Conservation (phyloP, 306 rosid genomes). For the Crotalaria pallida region DNA sequence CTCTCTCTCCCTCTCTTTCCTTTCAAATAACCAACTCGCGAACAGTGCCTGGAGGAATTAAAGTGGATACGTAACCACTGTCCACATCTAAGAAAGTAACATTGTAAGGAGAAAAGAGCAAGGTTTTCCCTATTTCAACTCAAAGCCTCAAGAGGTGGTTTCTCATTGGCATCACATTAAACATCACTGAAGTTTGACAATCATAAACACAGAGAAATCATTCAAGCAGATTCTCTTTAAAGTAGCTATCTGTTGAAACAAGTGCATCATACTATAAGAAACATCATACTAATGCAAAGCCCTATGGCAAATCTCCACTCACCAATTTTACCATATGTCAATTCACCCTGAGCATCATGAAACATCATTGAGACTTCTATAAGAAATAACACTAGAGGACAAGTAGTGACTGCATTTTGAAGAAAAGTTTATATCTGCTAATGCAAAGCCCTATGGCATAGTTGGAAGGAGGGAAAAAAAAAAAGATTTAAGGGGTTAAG, state of each 20-base stretch:
- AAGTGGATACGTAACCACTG: neutral
- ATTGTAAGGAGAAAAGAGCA: neutral
- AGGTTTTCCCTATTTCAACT: neutral
- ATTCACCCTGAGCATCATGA: slow-evolving; percentile 59
- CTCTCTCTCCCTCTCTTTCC: too few relatives aligned
- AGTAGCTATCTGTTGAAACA: neutral
- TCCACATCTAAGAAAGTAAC: neutral
- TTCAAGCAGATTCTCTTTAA: neutral
- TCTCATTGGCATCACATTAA: neutral
- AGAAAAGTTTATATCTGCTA: neutral
- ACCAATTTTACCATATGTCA: slow-evolving; percentile 83
- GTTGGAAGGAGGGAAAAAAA: too few relatives aligned
- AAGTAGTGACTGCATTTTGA: neutral
- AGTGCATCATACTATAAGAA: neutral
- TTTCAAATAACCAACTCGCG: too few relatives aligned
- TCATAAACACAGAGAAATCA: neutral
- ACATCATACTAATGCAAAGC: neutral
- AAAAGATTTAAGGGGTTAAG: slow-evolving; percentile 6
- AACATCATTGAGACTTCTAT: slow-evolving; percentile 3
- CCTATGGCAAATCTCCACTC: slow-evolving; percentile 90
- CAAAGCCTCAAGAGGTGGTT: neutral
- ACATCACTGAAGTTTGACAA: neutral
- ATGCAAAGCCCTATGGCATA: slow-evolving; percentile 5
- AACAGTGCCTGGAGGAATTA: neutral
- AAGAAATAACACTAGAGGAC: neutral